Evolutionary conservation across 352 stramenopile species (phyloP), one percentile per base, ranked within the genome.

Genomic region (Globisporangium okanoganense): DNA sequence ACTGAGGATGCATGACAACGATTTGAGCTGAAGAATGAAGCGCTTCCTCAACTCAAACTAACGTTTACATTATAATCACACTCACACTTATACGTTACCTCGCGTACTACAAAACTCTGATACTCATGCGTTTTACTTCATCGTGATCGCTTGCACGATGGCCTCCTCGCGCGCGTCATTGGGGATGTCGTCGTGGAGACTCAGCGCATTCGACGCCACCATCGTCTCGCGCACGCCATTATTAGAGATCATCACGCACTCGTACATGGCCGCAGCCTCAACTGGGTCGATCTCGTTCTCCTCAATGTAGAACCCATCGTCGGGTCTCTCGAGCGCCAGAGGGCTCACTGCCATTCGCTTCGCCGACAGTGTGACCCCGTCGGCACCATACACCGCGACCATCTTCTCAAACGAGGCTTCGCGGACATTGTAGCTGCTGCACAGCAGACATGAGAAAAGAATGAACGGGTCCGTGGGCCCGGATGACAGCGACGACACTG

Each of bases 391-490:
- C 22, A 83, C 62, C 20, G 65, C 66, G 14, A 78, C 48, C 52
- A 94, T 71, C 25, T 79, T 81, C 29, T 91, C 85, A 33, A 71
- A 73, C 9, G 73, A 72, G 36, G 75, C 61, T 57, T 94, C 85
- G 8, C 85, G 81, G 3, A 92, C 78, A 48, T 94, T 92, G 62
- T 66, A 71, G 48, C 81, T 93, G 22, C 64, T 74, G 52, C 85
- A 94, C 5, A 94, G 54, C 57, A 90, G 65, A 36, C 85, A 94
- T 24, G 73, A 67, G 58, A 79, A 82, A 5, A 93, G 61, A n/a
- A 73, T 56, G 38, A 86, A 52, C 8, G 62, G 43, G 12, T 79
- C 71, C 9, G 72, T 54, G 10, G 56, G 43, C 33, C 69, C 24
- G 14, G 36, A 50, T 33, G 52, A 61, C 24, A 67, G 63, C 29